These are phyloP conservation scores for Ustilago tritici DNA, from an alignment of 1,284 basidiomycete genomes.

Conservation along the genomic window DNA sequence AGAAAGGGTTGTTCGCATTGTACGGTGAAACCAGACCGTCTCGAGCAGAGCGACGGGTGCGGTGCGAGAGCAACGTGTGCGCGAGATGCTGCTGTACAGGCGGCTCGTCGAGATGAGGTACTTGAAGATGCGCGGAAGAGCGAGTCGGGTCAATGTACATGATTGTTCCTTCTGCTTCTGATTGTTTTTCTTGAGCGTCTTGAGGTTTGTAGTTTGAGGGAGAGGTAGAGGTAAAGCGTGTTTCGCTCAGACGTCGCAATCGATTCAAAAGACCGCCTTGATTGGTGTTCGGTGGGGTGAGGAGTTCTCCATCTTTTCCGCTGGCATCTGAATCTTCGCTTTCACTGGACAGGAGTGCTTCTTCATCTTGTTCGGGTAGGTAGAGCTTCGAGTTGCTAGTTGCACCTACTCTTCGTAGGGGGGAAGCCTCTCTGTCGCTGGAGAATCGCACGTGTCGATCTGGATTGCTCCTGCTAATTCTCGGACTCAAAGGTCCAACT, in stretches of 20 bases:
- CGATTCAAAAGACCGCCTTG: constrained; percentile 19
- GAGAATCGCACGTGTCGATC: constrained; percentile 45
- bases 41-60: constrained; percentile 55
- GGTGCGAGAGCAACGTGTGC: constrained; percentile 59
- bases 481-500: constrained; percentile 24
- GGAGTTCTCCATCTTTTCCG: constrained; percentile 54
- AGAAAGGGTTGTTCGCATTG: constrained; percentile 79
- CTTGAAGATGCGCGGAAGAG: constrained; percentile 48
- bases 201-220: background rate
- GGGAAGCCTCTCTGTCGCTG: constrained; percentile 7
- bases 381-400: constrained; percentile 47
- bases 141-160: constrained; percentile 47
- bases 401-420: constrained; percentile 28
- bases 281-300: background rate
- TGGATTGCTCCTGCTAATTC: constrained; percentile 12
- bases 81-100: constrained; percentile 36
- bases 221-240: constrained; percentile 19
- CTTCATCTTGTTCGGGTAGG: constrained; percentile 36
- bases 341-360: constrained; percentile 27
- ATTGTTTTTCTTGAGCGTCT: background rate
- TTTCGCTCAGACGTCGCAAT: constrained; percentile 30
- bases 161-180: constrained; percentile 30
- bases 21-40: constrained; percentile 68
- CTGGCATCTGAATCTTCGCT: constrained; percentile 51
- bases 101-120: constrained; percentile 51